These are phyloP conservation scores for Amanita inopinata DNA, from an alignment of 768 basidiomycete species.

Conservation along the genomic window DNA sequence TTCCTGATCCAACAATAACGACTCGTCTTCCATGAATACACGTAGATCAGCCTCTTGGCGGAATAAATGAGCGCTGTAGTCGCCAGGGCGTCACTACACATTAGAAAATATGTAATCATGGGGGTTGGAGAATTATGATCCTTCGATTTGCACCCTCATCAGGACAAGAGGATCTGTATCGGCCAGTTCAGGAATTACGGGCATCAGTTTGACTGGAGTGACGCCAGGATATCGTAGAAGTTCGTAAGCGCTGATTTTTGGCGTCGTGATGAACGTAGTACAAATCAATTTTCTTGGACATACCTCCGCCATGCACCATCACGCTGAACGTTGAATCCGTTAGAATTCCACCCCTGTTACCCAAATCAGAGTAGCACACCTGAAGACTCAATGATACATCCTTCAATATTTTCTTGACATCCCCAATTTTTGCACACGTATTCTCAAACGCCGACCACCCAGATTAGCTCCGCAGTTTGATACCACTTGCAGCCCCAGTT, in stretches of 20 bases:
- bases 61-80: conserved; percentile 49
- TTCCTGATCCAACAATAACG: conserved; percentile 57
- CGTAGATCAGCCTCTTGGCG: conserved; percentile 73
- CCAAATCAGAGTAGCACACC: conserved; percentile 14
- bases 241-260: conserved; percentile 72
- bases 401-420: conserved; percentile 28
- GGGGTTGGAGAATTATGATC: conserved; percentile 26
- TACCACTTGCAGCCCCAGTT: no score
- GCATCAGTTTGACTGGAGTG: conserved; percentile 29
- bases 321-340: conserved; percentile 33
- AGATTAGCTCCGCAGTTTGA: no score
- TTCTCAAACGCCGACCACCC: conserved; percentile 32
- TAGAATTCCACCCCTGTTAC: conserved; percentile 26
- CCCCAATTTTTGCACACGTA: conserved; percentile 23
- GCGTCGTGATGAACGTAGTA: no score
- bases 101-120: not conserved
- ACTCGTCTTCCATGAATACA: conserved; percentile 69
- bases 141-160: conserved; percentile 61
- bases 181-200: conserved; percentile 39
- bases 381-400: conserved; percentile 32
- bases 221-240: conserved; percentile 55
- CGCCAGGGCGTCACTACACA: conserved; percentile 33
- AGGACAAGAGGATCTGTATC: conserved; percentile 41
- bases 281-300: no score
- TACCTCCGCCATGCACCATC: conserved; percentile 38